Evolutionary conservation across 495 filamentous ascomycete genomes (phyloP).

Genomic region (Xylaria scruposa): DNA sequence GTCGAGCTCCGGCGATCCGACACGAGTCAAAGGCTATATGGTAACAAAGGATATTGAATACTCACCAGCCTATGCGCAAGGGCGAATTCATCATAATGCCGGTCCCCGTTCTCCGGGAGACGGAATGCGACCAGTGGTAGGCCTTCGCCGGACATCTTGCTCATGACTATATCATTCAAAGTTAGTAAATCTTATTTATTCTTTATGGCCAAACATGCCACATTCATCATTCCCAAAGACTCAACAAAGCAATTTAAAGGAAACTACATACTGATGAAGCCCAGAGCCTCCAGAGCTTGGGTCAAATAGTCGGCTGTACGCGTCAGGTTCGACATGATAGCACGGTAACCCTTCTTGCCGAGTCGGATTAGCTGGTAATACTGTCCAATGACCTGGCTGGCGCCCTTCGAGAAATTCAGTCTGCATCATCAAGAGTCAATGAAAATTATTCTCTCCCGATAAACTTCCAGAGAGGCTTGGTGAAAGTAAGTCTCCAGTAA

Average conservation of each 20-base stretch:
- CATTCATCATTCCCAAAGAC: too few relatives aligned
- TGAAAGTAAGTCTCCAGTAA: not conserved
- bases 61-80: slow-evolving; percentile 73
- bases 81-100: slow-evolving; percentile 82
- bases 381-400: slow-evolving; percentile 90
- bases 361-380: slow-evolving; percentile 96
- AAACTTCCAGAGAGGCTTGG: not conserved
- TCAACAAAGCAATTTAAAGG: not conserved
- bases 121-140: slow-evolving; percentile 88
- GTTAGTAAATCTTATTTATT: not conserved
- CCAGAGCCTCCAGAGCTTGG: slow-evolving; percentile 68
- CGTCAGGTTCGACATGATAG: slow-evolving; percentile 88
- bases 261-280: slow-evolving; percentile 75
- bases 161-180: slow-evolving; percentile 38
- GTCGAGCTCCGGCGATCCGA: not conserved
- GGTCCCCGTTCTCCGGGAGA: slow-evolving; percentile 57
- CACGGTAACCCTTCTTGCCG: slow-evolving; percentile 83
- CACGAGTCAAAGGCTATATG: too few relatives aligned
- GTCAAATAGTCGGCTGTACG: slow-evolving; percentile 83
- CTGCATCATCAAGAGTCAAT: not conserved
- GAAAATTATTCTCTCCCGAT: not conserved
- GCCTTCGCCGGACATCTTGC: slow-evolving; percentile 72
- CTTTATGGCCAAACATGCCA: too few relatives aligned
- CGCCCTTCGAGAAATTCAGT: slow-evolving; percentile 93
- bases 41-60: not conserved